A percentile compares a stretch with the other conserved stretches of the same genome.
Evolutionary conservation across 805 yeast species (phyloP).

Genomic region (Grigorovia jiainica): DNA sequence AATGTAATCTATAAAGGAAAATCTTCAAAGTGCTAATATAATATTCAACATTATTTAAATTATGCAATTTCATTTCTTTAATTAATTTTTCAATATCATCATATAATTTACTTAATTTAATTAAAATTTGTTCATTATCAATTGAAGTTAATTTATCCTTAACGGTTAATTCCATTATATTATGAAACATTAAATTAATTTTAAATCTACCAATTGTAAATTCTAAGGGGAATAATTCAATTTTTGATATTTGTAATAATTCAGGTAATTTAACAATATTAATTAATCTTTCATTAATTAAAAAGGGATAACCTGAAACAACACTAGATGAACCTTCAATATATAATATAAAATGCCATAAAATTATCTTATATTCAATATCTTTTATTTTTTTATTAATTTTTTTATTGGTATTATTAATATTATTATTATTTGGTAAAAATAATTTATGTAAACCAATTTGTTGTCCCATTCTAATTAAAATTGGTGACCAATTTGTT

Average conservation of each 20-base stretch:
- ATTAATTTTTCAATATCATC: constrained; percentile 4
- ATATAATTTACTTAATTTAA: constrained; percentile 4
- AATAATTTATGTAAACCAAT: constrained; percentile 13
- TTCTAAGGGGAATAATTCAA: constrained; percentile 8
- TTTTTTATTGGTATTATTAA: not conserved
- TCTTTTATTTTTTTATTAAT: not conserved
- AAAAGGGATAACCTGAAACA: constrained; percentile 21
- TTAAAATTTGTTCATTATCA: not conserved
- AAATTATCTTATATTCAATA: not conserved
- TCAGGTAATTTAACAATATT: constrained; percentile 8
- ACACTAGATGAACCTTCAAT: constrained; percentile 26
- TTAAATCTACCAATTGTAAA: constrained; percentile 20
- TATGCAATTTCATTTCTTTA: constrained; percentile 3
- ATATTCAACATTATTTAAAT: constrained; percentile 9
- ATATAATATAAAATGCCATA: constrained; percentile 21
- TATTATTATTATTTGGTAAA: not conserved
- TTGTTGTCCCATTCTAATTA: constrained; percentile 22
- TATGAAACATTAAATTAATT: constrained; percentile 13
- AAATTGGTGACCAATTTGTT: constrained; percentile 18
- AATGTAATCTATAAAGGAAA: constrained; percentile 19
- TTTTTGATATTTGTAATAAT: not conserved
- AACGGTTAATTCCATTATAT: constrained; percentile 15
- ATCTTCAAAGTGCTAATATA: constrained; percentile 18
- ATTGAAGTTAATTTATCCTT: constrained; percentile 4
- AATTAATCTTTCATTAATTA: constrained; percentile 9